phyloP scores from a whole-genome alignment of 2,329 filamentous ascomycete species.

The Fusarium burgessii region DNA sequence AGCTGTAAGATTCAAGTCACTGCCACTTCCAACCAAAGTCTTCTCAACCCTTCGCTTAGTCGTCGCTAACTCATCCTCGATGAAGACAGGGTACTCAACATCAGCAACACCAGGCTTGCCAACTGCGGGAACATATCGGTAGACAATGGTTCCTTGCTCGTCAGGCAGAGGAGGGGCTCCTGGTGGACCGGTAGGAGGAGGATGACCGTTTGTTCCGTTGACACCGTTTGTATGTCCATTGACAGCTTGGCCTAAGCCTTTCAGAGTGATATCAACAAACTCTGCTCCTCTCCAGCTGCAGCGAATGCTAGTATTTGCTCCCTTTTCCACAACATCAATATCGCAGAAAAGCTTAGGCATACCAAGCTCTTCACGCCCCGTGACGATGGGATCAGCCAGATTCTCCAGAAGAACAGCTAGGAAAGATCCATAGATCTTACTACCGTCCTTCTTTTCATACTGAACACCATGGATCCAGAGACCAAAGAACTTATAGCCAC shows the following conservation, averaged over 20 bases:
- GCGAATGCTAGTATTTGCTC: not conserved
- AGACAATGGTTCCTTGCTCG: slow-evolving; percentile 3
- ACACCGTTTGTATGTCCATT: not conserved
- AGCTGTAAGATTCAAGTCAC: not conserved
- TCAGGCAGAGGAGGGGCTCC: slow-evolving; percentile 27
- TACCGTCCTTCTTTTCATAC: slow-evolving; percentile 64
- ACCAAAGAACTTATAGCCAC: slow-evolving; percentile 68
- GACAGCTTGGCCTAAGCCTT: not conserved
- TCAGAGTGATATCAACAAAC: slow-evolving; percentile 17
- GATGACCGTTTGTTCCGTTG: not conserved
- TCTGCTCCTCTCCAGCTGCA: slow-evolving; percentile 31
- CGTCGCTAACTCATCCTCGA: not conserved
- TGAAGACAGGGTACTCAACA: slow-evolving; percentile 12
- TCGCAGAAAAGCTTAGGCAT: slow-evolving; percentile 70
- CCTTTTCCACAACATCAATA: slow-evolving; percentile 54
- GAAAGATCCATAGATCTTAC: slow-evolving; percentile 63
- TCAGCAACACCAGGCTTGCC: slow-evolving; percentile 13
- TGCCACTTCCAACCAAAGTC: not conserved
- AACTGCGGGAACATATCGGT: slow-evolving; percentile 19
- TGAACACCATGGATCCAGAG: slow-evolving; percentile 73
- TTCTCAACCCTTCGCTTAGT: slow-evolving; percentile 15
- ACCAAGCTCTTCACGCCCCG: slow-evolving; percentile 70
- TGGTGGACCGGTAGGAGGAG: not conserved
- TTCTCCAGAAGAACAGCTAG: slow-evolving; percentile 70
- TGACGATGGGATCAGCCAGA: slow-evolving; percentile 69